Base-by-base conservation (phyloP, 106 monocot genomes). In the Cymbidium sinense region DNA sequence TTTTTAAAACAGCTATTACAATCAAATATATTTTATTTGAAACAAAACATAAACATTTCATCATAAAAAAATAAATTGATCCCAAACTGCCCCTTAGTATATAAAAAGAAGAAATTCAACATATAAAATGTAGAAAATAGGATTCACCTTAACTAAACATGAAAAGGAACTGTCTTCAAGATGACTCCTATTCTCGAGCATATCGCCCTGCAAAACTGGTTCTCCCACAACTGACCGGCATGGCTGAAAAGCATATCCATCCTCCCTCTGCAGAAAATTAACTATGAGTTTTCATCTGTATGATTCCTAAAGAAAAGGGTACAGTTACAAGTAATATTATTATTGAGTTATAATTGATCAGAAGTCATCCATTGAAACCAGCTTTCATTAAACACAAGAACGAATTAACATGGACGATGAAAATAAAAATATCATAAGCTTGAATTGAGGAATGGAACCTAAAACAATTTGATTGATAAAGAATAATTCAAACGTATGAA, bases 81-180 rank as follows among this genome's bases (percentile, higher is more conserved):
- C n/a, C n/a, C n/a, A n/a, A n/a, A n/a, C n/a, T n/a, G n/a, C n/a
- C n/a, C n/a, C n/a, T n/a, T n/a, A 62, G 75, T 70, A 23, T 36
- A 75, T 39, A 69, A 18, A 43, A 64, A 19, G 69, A 39, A 28
- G 11, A 31, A 35, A 47, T 9, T 47, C 21, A 71, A n/a, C 25
- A 65, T 43, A 25, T 27, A 58, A 33, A 29, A 75, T 17, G 36
- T n/a, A 55, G 29, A 17, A 55, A 13, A 39, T 43, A 43, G 37
- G 21, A 17, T 77, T 77, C 64, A 95, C 92, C 95, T 95, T 95
- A 54, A 91, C 81, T 74, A 95, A 72, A 29, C 95, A 95, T 79
- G 91, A 88, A 78, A 91, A 54, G 12, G 87, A 84, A 82, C 19
- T 72, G 20, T 29, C 28, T 75, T 52, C 78, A 79, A 23, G 41